Evolutionary conservation across 495 filamentous ascomycete species (phyloP).

Genomic region (Neurospora pannonica): DNA sequence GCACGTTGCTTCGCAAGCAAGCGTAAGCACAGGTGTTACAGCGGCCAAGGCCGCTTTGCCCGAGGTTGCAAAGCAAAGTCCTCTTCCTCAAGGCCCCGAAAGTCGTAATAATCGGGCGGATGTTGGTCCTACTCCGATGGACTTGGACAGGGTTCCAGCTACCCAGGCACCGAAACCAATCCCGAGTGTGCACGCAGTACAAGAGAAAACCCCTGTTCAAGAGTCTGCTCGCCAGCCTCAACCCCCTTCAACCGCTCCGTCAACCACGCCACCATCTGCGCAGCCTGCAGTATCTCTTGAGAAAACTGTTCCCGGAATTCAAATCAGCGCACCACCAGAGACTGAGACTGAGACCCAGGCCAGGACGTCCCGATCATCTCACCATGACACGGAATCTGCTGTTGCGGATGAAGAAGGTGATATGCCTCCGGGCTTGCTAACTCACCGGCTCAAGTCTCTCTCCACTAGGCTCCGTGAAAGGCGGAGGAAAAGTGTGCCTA

Average conservation of each 20-base stretch:
- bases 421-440: slow-evolving; percentile 24
- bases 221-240: neutral
- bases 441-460: slow-evolving; percentile 37
- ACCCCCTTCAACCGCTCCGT: neutral
- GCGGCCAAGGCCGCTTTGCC: neutral
- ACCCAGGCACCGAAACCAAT: neutral
- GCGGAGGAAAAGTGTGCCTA: slow-evolving; percentile 58
- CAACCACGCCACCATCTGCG: neutral
- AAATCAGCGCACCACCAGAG: neutral
- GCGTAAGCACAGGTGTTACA: neutral
- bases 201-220: neutral
- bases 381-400: neutral
- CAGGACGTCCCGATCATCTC: neutral
- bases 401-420: slow-evolving; percentile 1
- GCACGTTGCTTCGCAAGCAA: neutral
- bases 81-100: neutral
- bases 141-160: slow-evolving; percentile 4
- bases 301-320: neutral
- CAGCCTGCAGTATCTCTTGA: neutral
- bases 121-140: slow-evolving; percentile 2
- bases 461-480: slow-evolving; percentile 51
- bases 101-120: neutral
- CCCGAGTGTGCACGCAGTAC: neutral
- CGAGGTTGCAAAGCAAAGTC: neutral
- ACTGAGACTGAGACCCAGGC: neutral